phyloP scores from a whole-genome alignment of 345 rosid genomes.

The Eucalyptus sp. region DNA sequence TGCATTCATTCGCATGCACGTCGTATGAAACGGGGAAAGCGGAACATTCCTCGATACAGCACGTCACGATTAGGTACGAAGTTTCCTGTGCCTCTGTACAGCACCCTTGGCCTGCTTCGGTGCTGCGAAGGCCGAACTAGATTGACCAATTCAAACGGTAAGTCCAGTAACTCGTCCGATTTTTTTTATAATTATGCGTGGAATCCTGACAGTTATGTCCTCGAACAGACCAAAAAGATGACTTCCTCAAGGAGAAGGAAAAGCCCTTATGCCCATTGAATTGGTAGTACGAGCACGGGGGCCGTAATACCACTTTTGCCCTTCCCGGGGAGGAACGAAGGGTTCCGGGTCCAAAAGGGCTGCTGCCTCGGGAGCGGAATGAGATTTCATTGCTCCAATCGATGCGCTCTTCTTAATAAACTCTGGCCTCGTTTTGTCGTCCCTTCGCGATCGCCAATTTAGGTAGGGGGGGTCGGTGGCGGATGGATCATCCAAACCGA shows the following conservation, averaged over 20 bases:
- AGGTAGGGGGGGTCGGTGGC: background rate
- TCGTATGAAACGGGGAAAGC: background rate
- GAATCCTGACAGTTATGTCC: too few relatives aligned
- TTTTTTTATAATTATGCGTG: too few relatives aligned
- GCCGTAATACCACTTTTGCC: fast-evolving
- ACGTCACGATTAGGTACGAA: background rate
- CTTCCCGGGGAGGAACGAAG: background rate
- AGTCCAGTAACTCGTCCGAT: too few relatives aligned
- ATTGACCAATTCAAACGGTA: background rate
- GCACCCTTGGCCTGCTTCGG: background rate
- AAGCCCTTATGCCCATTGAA: background rate
- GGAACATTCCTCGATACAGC: background rate
- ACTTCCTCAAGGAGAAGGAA: background rate
- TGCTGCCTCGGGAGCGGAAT: background rate
- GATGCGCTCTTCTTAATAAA: background rate
- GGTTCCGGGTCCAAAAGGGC: background rate
- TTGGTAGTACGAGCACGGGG: background rate
- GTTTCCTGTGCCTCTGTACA: background rate
- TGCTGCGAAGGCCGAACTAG: background rate
- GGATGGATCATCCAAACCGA: background rate
- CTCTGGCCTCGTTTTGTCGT: background rate
- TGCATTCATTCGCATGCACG: background rate
- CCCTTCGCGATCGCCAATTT: background rate
- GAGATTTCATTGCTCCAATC: background rate
- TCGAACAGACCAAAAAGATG: fast-evolving